These are phyloP conservation scores for Barnettozyma californica DNA, from an alignment of 805 yeast genomes.

Conservation along the genomic window DNA sequence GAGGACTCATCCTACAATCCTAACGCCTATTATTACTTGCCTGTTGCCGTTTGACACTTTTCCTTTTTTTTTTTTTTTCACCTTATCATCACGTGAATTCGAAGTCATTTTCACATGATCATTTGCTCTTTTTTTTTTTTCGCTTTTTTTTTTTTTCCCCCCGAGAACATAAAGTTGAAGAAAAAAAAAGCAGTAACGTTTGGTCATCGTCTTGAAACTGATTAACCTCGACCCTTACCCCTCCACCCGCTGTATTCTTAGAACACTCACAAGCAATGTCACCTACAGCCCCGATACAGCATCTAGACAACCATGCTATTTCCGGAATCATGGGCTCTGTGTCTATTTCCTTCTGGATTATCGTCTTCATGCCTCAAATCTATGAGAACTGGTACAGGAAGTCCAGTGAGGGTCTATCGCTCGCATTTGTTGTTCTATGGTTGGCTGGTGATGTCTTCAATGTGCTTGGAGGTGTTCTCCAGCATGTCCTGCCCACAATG, in stretches of 20 bases:
- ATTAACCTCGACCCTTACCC: too few relatives aligned
- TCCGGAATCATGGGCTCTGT: constrained; percentile 49
- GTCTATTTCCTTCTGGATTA: constrained; percentile 95
- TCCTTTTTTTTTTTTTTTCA: too few relatives aligned
- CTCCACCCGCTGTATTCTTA: too few relatives aligned
- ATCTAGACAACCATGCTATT: constrained; percentile 22
- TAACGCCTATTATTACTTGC: too few relatives aligned
- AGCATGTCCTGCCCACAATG: constrained; percentile 93
- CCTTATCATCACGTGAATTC: not conserved
- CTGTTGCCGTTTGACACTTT: too few relatives aligned
- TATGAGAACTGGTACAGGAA: constrained; percentile 85
- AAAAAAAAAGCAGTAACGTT: too few relatives aligned
- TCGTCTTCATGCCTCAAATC: constrained; percentile 95
- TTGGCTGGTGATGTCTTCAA: constrained; percentile 91
- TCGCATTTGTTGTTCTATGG: constrained; percentile 86
- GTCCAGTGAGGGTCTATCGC: constrained; percentile 84
- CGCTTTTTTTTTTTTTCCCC: not conserved
- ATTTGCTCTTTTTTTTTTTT: not conserved
- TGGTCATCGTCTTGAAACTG: not conserved
- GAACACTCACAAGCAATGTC: not conserved
- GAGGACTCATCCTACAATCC: too few relatives aligned
- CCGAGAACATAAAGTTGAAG: too few relatives aligned
- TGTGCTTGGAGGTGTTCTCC: constrained; percentile 84
- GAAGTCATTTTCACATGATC: too few relatives aligned
- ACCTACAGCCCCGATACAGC: not conserved